phyloP scores from a whole-genome alignment of 2,329 filamentous ascomycete genomes.

The Trichoderma aggressivum region DNA sequence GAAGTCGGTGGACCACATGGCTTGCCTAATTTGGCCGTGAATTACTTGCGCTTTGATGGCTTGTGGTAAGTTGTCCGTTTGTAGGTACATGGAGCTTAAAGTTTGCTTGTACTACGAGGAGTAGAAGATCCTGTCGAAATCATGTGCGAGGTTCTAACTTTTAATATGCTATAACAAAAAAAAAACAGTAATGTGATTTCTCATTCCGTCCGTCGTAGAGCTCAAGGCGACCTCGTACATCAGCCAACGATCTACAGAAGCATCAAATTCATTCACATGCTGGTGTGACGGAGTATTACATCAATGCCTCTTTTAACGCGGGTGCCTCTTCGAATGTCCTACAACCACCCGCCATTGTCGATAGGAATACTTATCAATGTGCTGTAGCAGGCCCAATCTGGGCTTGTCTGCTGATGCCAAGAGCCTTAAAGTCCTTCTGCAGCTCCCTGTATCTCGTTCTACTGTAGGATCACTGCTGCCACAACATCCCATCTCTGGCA shows the following conservation, averaged over 20 bases:
- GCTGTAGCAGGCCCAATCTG: too few relatives aligned
- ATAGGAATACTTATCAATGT: too few relatives aligned
- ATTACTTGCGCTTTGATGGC: not conserved
- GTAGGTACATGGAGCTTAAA: not conserved
- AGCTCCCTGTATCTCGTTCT: not conserved
- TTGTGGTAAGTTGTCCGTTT: not conserved
- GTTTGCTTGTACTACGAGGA: not conserved
- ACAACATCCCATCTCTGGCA: not conserved
- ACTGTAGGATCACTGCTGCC: not conserved
- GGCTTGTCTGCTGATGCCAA: not conserved
- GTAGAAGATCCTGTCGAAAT: not conserved
- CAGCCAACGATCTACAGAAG: not conserved
- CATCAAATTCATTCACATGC: not conserved
- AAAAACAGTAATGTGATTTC: too few relatives aligned
- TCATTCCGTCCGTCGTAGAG: not conserved
- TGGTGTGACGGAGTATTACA: not conserved
- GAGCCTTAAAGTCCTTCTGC: not conserved
- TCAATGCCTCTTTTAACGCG: not conserved
- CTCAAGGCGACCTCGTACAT: not conserved
- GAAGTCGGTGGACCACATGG: not conserved
- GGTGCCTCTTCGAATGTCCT: not conserved
- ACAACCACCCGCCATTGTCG: not conserved
- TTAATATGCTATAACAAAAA: too few relatives aligned
- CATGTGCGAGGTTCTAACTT: not conserved
- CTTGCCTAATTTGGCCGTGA: not conserved